phyloP scores from a whole-genome alignment of 192 early-diverging fungal genomes.

The Linnemannia zychae region DNA sequence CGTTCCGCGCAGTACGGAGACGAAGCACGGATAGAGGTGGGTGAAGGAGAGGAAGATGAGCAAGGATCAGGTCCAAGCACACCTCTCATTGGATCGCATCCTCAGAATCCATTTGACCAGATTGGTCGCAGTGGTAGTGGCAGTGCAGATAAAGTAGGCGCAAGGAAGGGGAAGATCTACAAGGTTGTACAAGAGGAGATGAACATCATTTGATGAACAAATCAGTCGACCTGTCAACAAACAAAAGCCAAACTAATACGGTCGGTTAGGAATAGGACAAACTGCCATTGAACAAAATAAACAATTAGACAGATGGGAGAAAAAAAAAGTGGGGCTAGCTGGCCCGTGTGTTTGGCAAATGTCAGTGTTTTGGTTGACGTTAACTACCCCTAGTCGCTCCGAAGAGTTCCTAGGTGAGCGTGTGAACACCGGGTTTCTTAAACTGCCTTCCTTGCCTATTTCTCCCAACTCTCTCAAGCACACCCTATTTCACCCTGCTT shows the following conservation, averaged over 20 bases:
- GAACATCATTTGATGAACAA: background rate
- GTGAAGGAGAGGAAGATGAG: background rate
- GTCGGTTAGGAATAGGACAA: background rate
- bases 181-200: slow-evolving; percentile 40
- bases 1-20: slow-evolving; percentile 3
- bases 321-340: background rate
- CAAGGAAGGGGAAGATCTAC: slow-evolving; percentile 30
- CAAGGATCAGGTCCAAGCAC: background rate
- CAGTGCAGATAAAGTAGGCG: background rate
- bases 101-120: background rate
- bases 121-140: background rate
- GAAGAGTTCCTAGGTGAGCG: background rate
- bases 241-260: background rate
- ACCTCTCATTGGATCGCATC: background rate
- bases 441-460: background rate
- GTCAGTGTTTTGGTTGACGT: background rate
- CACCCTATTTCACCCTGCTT: background rate
- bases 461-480: background rate
- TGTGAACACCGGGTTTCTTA: background rate
- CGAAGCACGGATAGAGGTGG: slow-evolving; percentile 11
- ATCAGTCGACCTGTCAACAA: background rate
- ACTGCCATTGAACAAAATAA: too few species aligned
- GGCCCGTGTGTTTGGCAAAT: background rate
- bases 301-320: background rate
- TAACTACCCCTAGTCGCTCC: background rate